Percentiles rank a stretch among this genome's conserved stretches.
Conservation (phyloP, 2,329 filamentous ascomycete species). For the Penicillium sp. region DNA sequence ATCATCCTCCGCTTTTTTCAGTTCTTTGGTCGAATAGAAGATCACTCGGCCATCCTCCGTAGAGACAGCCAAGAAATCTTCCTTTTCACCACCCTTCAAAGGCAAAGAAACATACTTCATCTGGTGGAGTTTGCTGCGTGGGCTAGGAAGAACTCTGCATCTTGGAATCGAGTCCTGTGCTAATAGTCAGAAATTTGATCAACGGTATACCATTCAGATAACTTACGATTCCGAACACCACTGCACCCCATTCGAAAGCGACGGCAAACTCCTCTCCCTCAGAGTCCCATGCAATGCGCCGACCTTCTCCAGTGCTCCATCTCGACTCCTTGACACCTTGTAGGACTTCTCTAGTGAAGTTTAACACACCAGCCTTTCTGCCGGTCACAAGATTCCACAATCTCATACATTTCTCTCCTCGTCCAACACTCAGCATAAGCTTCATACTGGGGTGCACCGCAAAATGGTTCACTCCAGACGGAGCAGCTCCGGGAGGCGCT, state of each 20-base stretch:
- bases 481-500: conserved; percentile 73
- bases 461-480: conserved; percentile 90
- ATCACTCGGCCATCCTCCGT: conserved; percentile 88
- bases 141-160: conserved; percentile 67
- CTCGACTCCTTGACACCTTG: conserved; percentile 72
- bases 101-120: conserved; percentile 64
- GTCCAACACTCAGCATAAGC: conserved; percentile 88
- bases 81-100: conserved; percentile 41
- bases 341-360: conserved; percentile 73
- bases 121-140: conserved; percentile 78
- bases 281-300: conserved; percentile 75
- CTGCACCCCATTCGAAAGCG: conserved; percentile 78
- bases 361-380: conserved; percentile 89
- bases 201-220: neutral
- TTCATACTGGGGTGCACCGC: conserved; percentile 96
- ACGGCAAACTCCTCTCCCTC: conserved; percentile 82
- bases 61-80: conserved; percentile 68
- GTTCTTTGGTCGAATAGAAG: conserved; percentile 69
- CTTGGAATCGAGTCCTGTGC: conserved; percentile 69
- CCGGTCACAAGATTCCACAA: conserved; percentile 96
- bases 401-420: conserved; percentile 85
- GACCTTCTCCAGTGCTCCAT: conserved; percentile 76
- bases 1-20: conserved; percentile 42
- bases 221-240: conserved; percentile 75
- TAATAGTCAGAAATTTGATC: conserved; percentile 16